These are phyloP conservation scores for Exidia glandulosa DNA, from an alignment of 768 basidiomycete genomes.

Conservation along the genomic window DNA sequence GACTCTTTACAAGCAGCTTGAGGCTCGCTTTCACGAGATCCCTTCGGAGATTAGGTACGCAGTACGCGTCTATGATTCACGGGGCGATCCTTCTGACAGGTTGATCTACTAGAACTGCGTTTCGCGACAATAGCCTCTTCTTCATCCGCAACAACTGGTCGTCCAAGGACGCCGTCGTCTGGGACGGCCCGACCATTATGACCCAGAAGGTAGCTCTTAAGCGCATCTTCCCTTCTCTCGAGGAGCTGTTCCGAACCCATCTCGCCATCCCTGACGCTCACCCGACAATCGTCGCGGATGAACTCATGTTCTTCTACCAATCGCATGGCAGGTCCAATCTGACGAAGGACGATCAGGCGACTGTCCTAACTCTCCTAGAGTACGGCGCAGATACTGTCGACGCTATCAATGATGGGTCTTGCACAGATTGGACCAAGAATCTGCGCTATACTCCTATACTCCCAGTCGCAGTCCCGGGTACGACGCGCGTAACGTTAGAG, in stretches of 20 bases:
- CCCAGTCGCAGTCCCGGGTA: background rate
- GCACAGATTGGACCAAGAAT: background rate
- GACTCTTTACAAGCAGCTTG: slow-evolving; percentile 11
- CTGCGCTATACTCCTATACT: background rate
- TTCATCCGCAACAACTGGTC: background rate
- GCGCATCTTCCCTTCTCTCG: slow-evolving; percentile 5
- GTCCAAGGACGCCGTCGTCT: slow-evolving; percentile 4
- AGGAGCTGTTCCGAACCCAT: slow-evolving; percentile 10
- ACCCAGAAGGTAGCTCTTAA: slow-evolving; percentile 10
- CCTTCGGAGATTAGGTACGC: slow-evolving; percentile 11
- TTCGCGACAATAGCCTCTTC: background rate
- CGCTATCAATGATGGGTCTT: background rate
- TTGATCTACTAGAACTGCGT: background rate
- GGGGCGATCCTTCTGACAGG: slow-evolving; percentile 9
- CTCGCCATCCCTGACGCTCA: slow-evolving; percentile 7
- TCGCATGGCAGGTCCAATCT: background rate
- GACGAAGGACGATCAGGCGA: background rate
- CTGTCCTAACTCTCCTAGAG: background rate
- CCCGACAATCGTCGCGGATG: slow-evolving; percentile 9
- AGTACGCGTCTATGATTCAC: background rate
- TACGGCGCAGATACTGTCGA: background rate
- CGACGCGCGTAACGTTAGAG: background rate
- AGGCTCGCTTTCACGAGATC: slow-evolving; percentile 14
- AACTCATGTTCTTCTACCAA: slow-evolving; percentile 4
- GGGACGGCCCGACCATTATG: slow-evolving; percentile 12